These are phyloP conservation scores for Porcisia hertigi DNA, from an alignment of 208 protist species.

Conservation along the genomic window DNA sequence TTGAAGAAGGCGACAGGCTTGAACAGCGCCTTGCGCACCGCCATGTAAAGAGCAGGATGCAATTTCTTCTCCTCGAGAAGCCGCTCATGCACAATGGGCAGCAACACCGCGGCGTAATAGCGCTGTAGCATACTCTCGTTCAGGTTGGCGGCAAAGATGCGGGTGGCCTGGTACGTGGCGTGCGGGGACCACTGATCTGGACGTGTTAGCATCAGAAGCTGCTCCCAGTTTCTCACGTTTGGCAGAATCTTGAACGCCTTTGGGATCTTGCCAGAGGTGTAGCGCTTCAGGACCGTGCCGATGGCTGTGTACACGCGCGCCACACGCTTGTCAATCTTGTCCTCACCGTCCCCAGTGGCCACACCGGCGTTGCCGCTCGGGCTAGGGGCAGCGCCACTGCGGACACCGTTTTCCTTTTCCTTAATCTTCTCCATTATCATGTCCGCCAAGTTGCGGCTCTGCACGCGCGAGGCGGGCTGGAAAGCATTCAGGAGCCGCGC, in stretches of 20 bases:
- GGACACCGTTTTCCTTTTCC: slow-evolving; percentile 69
- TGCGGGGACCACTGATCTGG: slow-evolving; percentile 96
- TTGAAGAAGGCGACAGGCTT: slow-evolving; percentile 99
- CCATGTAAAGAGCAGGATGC: slow-evolving; percentile 98
- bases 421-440: slow-evolving; percentile 93
- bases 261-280: slow-evolving; percentile 98
- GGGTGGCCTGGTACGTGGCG: slow-evolving; percentile 95
- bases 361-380: slow-evolving; percentile 4
- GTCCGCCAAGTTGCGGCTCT: slow-evolving; percentile 89
- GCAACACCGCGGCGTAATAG: slow-evolving; percentile 97
- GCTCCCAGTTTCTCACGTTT: slow-evolving; percentile 97
- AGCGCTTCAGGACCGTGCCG: slow-evolving; percentile 93
- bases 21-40: slow-evolving; percentile 97
- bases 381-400: slow-evolving; percentile 21
- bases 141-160: slow-evolving; percentile 97
- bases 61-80: slow-evolving; percentile 90
- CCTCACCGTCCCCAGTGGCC: slow-evolving; percentile 33
- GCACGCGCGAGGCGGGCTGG: slow-evolving; percentile 79
- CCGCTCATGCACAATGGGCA: slow-evolving; percentile 93
- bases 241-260: slow-evolving; percentile 99
- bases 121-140: slow-evolving; percentile 97
- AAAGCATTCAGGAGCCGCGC: slow-evolving; percentile 87
- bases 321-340: slow-evolving; percentile 79
- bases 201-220: slow-evolving; percentile 96
- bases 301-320: slow-evolving; percentile 93